Base-by-base conservation (phyloP, 2,329 filamentous ascomycete genomes). In the Aureobasidium leucospermi region DNA sequence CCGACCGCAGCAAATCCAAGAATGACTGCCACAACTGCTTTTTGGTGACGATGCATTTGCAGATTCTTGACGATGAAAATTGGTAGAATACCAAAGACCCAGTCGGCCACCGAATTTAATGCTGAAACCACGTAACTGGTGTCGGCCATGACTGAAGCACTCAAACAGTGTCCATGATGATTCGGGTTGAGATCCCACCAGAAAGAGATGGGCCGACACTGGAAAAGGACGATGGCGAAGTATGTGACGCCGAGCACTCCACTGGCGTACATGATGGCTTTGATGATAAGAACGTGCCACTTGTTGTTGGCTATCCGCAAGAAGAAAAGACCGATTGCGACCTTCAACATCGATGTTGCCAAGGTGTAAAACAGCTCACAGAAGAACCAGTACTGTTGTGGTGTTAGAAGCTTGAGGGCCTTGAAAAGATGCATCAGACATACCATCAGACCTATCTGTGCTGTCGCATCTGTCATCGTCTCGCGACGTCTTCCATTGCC, bases 331-430 rank as follows among this genome's bases (percentile, higher is more conserved):
- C 74, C 78, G 49, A 84, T 78, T 0, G 80, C 77, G 38, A 81
- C 71, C 61, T 81, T 81, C 46, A 80, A 73, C 15, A 78, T 67
- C 42, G 75, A 73, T 29, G 74, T 79, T 6, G 75, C 73, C 57
- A 79, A 66, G 8, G 78, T 75, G 65, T 83, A 84, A 63, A 78
- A 76, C n/a, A 79, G 69, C 64, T 83, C 80, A 63, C 79, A 80
- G 29, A 83, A 74, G 71, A 78, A 83, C 79, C 79, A 83, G 63
- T 70, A 75, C 74, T 75, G 53, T 4, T 11, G 6, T n/a, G 13
- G 23, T 10, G n/a, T 31, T 31, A n/a, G 16, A 55, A 32, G 41
- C 9, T 23, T 31, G n/a, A 6, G 34, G 23, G 29, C 11, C 9
- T 10, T 19, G 28, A 2, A 13, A 47, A 31, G 15, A 31, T 23